Percentiles rank a stretch among this genome's conserved stretches.
Conservation (phyloP, 2,329 filamentous ascomycete species). For the Tolypocladium tundrense region DNA sequence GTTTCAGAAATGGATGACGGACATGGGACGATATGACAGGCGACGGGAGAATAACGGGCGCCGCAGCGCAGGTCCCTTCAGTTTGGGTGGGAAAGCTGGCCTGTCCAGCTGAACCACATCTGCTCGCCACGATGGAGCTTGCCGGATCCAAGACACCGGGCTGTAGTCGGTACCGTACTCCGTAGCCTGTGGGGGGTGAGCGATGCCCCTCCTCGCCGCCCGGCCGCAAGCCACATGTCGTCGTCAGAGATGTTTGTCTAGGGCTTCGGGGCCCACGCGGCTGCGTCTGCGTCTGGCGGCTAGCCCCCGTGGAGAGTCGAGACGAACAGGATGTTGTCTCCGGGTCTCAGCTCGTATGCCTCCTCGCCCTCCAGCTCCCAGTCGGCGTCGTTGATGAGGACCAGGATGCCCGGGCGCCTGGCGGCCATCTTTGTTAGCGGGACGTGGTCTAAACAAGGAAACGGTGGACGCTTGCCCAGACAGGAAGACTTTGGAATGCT, state of each 20-base stretch:
- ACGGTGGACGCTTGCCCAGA: neutral
- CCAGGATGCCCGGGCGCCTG: constrained; percentile 89
- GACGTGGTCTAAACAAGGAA: neutral
- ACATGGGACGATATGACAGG: neutral
- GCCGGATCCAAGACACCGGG: neutral
- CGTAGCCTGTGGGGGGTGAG: neutral
- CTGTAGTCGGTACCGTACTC: neutral
- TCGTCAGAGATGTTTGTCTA: neutral
- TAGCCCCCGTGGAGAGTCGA: constrained; percentile 92
- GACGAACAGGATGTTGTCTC: constrained; percentile 90
- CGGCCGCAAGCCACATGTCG: neutral
- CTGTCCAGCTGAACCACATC: neutral
- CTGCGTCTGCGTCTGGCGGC: neutral
- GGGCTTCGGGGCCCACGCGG: neutral
- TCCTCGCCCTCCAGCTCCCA: constrained; percentile 98
- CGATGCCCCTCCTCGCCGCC: neutral
- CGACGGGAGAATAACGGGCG: neutral
- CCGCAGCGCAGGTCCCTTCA: neutral
- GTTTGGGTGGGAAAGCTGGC: neutral
- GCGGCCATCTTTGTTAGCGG: constrained; percentile 16
- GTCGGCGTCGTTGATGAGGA: constrained; percentile 94
- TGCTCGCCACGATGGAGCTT: neutral
- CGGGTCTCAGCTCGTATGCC: constrained; percentile 68
- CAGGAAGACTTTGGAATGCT: neutral
- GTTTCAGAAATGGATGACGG: neutral